Conservation (phyloP, 75 land plant genomes). For the Selaginella moellendorffii region DNA sequence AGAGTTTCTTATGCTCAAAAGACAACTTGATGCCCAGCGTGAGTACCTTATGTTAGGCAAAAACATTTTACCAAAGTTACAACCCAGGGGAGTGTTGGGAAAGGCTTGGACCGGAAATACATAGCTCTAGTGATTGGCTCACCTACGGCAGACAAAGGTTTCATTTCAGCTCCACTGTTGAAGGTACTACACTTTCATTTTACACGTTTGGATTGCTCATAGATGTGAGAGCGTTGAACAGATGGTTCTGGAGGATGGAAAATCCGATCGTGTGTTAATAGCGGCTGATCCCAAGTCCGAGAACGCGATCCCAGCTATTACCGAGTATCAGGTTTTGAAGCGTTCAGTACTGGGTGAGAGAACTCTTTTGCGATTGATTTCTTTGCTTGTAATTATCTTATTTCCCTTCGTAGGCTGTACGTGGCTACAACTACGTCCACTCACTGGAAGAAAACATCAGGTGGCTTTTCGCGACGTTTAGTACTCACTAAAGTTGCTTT, state of each 20-base stretch:
- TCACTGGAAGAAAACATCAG: constrained; percentile 98
- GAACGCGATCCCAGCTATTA: constrained; percentile 58
- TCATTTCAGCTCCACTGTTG: constrained; percentile 62
- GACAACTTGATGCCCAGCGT: not conserved
- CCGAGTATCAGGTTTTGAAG: constrained; percentile 81
- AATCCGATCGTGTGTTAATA: constrained; percentile 51
- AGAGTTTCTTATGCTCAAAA: constrained; percentile 4
- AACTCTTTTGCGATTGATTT: not conserved
- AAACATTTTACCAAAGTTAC: not conserved
- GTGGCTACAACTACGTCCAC: constrained; percentile 82
- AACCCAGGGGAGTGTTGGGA: constrained; percentile 22
- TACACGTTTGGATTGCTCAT: too few relatives aligned
- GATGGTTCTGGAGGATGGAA: constrained; percentile 68
- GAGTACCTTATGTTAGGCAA: not conserved
- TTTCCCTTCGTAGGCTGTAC: constrained; percentile 38
- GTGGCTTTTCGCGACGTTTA: constrained; percentile 36
- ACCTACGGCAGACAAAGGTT: constrained; percentile 53
- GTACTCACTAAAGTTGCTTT: too few relatives aligned
- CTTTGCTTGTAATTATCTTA: not conserved
- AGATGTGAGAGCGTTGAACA: too few relatives aligned
- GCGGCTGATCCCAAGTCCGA: constrained; percentile 46
- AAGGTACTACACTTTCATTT: constrained; percentile 35
- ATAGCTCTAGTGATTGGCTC: constrained; percentile 89
- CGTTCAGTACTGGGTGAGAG: constrained; percentile 60
- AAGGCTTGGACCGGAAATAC: constrained; percentile 44